phyloP scores from a whole-genome alignment of 495 filamentous ascomycete species.

The Thermochaetoides thermophila region DNA sequence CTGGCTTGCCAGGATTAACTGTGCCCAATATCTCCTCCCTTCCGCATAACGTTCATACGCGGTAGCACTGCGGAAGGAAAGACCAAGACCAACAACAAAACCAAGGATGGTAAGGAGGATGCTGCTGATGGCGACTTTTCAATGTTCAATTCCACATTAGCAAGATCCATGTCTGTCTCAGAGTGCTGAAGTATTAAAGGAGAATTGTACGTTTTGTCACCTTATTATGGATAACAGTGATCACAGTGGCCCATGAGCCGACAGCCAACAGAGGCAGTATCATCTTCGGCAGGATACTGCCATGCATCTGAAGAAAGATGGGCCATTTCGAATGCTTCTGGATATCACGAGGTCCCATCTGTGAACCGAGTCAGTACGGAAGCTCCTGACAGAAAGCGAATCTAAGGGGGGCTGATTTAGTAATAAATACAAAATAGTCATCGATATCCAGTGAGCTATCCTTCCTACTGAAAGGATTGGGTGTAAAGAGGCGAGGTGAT shows the following conservation, averaged over 20 bases:
- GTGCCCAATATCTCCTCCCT: slow-evolving; percentile 63
- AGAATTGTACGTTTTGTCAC: slow-evolving; percentile 29
- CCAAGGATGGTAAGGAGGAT: slow-evolving; percentile 71
- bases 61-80: slow-evolving; percentile 73
- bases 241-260: slow-evolving; percentile 50
- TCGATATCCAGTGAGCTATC: slow-evolving; percentile 32
- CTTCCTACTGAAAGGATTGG: slow-evolving; percentile 32
- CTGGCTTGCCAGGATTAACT: slow-evolving; percentile 54
- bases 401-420: neutral
- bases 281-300: slow-evolving; percentile 68
- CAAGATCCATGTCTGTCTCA: too few relatives aligned
- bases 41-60: slow-evolving; percentile 76
- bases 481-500: slow-evolving; percentile 21
- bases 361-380: neutral
- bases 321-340: slow-evolving; percentile 71
- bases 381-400: neutral
- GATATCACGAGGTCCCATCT: slow-evolving; percentile 53
- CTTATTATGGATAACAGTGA: slow-evolving; percentile 40
- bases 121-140: slow-evolving; percentile 42
- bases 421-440: slow-evolving; percentile 37
- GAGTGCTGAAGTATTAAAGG: too few relatives aligned
- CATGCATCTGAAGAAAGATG: slow-evolving; percentile 63
- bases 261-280: slow-evolving; percentile 57
- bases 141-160: slow-evolving; percentile 1
- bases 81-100: slow-evolving; percentile 74